These are phyloP conservation scores for Sugiyamaella marilandica DNA, from an alignment of 805 yeast species.

Conservation along the genomic window DNA sequence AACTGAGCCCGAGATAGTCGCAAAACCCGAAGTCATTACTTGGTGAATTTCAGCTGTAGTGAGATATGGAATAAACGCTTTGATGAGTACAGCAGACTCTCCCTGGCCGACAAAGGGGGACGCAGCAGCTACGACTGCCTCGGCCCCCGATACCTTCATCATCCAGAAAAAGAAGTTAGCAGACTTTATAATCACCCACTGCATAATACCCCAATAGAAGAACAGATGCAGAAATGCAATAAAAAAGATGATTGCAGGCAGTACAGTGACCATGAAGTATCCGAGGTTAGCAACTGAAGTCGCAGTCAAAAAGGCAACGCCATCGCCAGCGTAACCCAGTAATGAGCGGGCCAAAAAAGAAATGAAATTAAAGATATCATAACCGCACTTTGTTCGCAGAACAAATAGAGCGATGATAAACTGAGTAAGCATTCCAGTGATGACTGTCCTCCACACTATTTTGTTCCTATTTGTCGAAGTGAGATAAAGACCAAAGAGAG, in stretches of 20 bases:
- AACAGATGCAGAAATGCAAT: slow-evolving; percentile 58
- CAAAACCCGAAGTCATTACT: slow-evolving; percentile 58
- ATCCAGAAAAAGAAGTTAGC: slow-evolving; percentile 58
- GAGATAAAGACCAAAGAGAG: slow-evolving; percentile 40
- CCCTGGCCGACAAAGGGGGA: slow-evolving; percentile 65
- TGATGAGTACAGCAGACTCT: slow-evolving; percentile 57
- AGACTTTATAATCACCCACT: slow-evolving; percentile 55
- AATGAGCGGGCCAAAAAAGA: slow-evolving; percentile 53
- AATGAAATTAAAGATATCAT: slow-evolving; percentile 57
- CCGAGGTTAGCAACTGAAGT: slow-evolving; percentile 37
- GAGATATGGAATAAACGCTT: slow-evolving; percentile 53
- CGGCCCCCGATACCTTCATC: slow-evolving; percentile 57
- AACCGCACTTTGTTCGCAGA: slow-evolving; percentile 54
- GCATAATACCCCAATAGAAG: slow-evolving; percentile 55
- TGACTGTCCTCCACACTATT: slow-evolving; percentile 56
- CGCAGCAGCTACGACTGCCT: slow-evolving; percentile 61
- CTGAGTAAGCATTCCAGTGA: slow-evolving; percentile 56
- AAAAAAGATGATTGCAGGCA: slow-evolving; percentile 61
- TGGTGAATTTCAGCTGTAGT: slow-evolving; percentile 61
- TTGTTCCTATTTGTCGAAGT: slow-evolving; percentile 44
- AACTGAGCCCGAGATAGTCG: slow-evolving; percentile 61
- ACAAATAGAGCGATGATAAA: slow-evolving; percentile 57
- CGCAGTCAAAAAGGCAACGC: slow-evolving; percentile 55
- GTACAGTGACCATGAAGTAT: slow-evolving; percentile 52
- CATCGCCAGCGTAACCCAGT: slow-evolving; percentile 52